Percentiles rank a stretch among this genome's conserved stretches.
phyloP scores from a whole-genome alignment of 2,329 filamentous ascomycete species.

The Hymenoscyphus fraxineus region DNA sequence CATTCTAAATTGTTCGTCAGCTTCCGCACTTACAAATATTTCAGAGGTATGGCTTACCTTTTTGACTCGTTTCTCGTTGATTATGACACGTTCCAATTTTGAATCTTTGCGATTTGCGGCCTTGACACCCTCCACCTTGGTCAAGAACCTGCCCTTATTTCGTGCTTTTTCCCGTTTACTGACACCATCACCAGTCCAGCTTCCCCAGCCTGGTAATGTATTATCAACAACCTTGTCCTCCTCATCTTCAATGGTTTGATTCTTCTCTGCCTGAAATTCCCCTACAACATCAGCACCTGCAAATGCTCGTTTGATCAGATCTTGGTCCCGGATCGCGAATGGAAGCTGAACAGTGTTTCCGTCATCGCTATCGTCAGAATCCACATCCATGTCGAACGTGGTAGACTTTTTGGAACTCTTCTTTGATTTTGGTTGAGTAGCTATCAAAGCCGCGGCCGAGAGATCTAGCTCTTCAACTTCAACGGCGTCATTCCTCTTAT shows the following conservation, averaged over 20 bases:
- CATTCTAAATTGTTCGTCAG: conserved; percentile 54
- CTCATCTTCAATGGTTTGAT: conserved; percentile 65
- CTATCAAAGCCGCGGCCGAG: conserved; percentile 31
- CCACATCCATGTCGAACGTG: conserved; percentile 28
- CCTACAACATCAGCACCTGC: conserved; percentile 80
- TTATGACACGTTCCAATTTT: conserved; percentile 79
- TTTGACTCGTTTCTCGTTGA: conserved; percentile 85
- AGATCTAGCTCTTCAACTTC: conserved; percentile 35
- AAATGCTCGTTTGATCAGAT: conserved; percentile 78
- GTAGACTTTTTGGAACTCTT: conserved; percentile 27
- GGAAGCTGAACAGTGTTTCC: conserved; percentile 52
- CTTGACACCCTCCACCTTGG: conserved; percentile 69
- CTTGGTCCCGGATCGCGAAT: conserved; percentile 56
- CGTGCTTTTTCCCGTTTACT: conserved; percentile 64
- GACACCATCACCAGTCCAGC: conserved; percentile 82
- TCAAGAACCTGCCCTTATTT: conserved; percentile 59
- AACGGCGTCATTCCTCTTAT: conserved; percentile 32
- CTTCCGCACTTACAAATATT: not conserved
- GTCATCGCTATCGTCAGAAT: conserved; percentile 37
- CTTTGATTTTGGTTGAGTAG: conserved; percentile 29
- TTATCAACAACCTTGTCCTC: conserved; percentile 79
- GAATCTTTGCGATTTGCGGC: conserved; percentile 75
- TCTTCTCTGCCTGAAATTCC: conserved; percentile 80
- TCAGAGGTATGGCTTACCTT: conserved; percentile 55
- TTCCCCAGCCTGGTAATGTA: conserved; percentile 91